Percentiles rank a stretch among this genome's conserved stretches.
These are phyloP conservation scores for Daedalea quercina DNA, from an alignment of 768 basidiomycete species.

Conservation along the genomic window DNA sequence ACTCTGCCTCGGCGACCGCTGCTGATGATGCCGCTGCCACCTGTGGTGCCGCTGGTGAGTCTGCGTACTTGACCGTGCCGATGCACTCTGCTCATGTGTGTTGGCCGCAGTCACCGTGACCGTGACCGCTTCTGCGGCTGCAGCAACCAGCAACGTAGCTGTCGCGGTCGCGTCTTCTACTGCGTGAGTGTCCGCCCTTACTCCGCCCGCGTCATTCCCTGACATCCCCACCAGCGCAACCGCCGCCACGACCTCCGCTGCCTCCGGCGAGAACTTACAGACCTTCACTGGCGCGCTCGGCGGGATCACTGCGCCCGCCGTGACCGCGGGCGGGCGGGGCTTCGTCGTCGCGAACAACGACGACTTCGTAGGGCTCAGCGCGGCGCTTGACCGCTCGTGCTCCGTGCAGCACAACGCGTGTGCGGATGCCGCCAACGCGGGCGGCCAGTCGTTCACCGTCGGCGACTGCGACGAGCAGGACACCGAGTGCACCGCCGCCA, in stretches of 20 bases:
- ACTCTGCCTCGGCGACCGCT: not conserved
- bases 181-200: not conserved
- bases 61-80: not conserved
- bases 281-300: conserved; percentile 41
- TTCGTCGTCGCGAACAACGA: conserved; percentile 39
- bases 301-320: conserved; percentile 39
- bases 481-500: conserved; percentile 30
- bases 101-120: conserved; percentile 16
- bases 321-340: conserved; percentile 32
- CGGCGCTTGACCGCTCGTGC: conserved; percentile 44
- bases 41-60: conserved; percentile 6
- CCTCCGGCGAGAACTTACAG: conserved; percentile 36
- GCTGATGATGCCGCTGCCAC: conserved; percentile 15
- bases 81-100: conserved; percentile 2
- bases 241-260: conserved; percentile 8
- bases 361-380: conserved; percentile 36
- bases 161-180: conserved; percentile 10
- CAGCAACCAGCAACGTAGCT: conserved; percentile 3
- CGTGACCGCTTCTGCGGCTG: conserved; percentile 13
- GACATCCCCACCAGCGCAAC: conserved; percentile 6
- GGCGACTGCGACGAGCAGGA: conserved; percentile 40
- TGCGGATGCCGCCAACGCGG: conserved; percentile 48
- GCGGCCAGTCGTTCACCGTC: conserved; percentile 43
- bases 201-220: not conserved
- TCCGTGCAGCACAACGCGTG: conserved; percentile 56